Conservation (phyloP, 202 grass and related monocot genomes). For the Setaria italica region DNA sequence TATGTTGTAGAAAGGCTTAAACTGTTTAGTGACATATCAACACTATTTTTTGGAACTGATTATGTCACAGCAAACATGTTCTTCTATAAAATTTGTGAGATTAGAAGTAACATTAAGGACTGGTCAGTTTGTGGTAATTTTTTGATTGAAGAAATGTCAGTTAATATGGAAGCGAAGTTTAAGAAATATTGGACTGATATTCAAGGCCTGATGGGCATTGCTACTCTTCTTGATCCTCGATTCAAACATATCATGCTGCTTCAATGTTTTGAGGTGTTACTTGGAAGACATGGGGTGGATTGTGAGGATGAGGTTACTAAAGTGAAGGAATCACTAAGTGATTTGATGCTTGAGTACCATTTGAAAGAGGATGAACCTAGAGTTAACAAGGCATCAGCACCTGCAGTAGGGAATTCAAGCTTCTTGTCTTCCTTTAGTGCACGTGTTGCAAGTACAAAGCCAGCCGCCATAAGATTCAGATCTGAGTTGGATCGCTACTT, state of each 20-base stretch:
- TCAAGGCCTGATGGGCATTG: neutral
- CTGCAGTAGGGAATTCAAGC: too few relatives aligned
- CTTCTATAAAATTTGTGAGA: neutral
- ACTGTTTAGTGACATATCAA: neutral
- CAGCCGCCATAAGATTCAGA: neutral
- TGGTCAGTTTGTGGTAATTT: neutral
- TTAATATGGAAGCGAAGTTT: neutral
- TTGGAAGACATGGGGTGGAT: too few relatives aligned
- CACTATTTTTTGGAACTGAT: constrained; percentile 3
- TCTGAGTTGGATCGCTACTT: neutral
- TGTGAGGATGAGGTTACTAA: too few relatives aligned
- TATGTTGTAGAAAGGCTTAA: constrained; percentile 13
- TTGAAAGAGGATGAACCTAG: too few relatives aligned
- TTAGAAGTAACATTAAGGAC: neutral
- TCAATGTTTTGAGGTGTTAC: too few relatives aligned
- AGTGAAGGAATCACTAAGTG: too few relatives aligned
- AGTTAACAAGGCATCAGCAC: too few relatives aligned
- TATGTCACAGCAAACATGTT: constrained; percentile 25
- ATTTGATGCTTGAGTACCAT: too few relatives aligned
- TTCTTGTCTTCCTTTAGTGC: too few relatives aligned
- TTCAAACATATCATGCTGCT: neutral
- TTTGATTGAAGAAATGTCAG: neutral
- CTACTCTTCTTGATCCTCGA: constrained; percentile 5
- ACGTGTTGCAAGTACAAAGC: neutral
- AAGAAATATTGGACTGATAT: constrained; percentile 20